These are phyloP conservation scores for Kluyveromyces lactis DNA, from an alignment of 805 yeast genomes.

Conservation along the genomic window DNA sequence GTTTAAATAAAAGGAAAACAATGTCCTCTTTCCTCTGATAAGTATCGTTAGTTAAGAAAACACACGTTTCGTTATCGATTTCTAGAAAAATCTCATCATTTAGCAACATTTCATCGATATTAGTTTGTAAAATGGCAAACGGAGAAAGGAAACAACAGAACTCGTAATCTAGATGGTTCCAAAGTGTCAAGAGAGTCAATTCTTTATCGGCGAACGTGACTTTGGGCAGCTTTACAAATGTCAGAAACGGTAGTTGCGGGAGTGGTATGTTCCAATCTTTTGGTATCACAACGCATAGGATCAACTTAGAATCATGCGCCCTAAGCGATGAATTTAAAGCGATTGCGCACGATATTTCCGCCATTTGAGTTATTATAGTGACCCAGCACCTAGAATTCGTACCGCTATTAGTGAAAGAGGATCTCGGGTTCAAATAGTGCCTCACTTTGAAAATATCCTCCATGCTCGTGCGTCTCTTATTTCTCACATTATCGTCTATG, in stretches of 20 bases:
- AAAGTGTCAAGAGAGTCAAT: constrained; percentile 1
- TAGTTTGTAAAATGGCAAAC: constrained; percentile 20
- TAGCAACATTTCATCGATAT: constrained; percentile 25
- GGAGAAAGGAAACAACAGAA: constrained; percentile 28
- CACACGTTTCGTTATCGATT: constrained; percentile 31
- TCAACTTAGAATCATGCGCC: constrained; percentile 1
- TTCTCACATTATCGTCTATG: background rate
- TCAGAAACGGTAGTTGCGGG: constrained; percentile 1
- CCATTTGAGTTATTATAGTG: constrained; percentile 15
- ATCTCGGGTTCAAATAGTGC: constrained; percentile 28
- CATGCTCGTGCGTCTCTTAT: constrained; percentile 20
- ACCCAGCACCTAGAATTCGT: constrained; percentile 24
- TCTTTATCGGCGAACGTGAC: background rate
- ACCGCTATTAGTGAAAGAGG: constrained; percentile 27
- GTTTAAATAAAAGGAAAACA: constrained; percentile 17
- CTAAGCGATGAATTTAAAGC: constrained; percentile 2
- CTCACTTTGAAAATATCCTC: constrained; percentile 28
- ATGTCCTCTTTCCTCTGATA: constrained; percentile 5
- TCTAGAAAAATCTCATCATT: constrained; percentile 20
- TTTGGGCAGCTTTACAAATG: background rate
- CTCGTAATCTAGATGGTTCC: constrained; percentile 10
- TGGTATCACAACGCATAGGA: constrained; percentile 4
- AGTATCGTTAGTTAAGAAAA: constrained; percentile 20
- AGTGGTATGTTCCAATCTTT: constrained; percentile 15
- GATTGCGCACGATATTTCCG: constrained; percentile 1